A percentile compares a stretch with the other conserved stretches of the same genome.
These are phyloP conservation scores for Trichoderma pleuroti DNA, from an alignment of 2,329 filamentous ascomycete species.

Conservation along the genomic window DNA sequence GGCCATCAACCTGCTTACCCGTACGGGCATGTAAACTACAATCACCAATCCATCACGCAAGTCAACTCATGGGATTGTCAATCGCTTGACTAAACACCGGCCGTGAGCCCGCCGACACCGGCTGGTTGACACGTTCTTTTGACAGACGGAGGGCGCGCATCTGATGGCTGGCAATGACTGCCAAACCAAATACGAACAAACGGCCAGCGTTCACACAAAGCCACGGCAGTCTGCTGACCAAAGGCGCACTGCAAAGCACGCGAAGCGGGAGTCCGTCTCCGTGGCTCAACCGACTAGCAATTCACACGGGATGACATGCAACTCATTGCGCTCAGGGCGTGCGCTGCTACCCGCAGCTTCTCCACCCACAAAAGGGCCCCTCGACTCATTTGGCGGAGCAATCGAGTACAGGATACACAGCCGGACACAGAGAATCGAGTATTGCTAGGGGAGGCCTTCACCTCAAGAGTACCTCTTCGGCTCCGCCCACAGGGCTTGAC, in stretches of 20 bases:
- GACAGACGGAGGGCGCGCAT: conserved; percentile 8
- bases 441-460: rapidly evolving
- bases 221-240: conserved; percentile 8
- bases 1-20: background rate
- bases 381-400: background rate
- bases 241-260: background rate
- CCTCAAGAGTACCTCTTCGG: background rate
- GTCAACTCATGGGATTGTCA: background rate
- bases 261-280: conserved; percentile 8
- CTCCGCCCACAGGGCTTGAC: background rate
- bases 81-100: background rate
- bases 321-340: background rate
- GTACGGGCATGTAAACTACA: background rate
- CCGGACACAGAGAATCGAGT: background rate
- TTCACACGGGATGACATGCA: background rate
- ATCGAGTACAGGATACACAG: background rate
- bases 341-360: background rate
- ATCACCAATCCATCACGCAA: background rate
- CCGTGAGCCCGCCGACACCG: background rate
- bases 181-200: background rate
- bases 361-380: background rate
- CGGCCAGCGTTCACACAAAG: background rate
- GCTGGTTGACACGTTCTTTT: background rate
- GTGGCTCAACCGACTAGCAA: background rate
- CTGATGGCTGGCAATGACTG: background rate